phyloP scores from a whole-genome alignment of 495 filamentous ascomycete species.

The Daldinia concentrica region DNA sequence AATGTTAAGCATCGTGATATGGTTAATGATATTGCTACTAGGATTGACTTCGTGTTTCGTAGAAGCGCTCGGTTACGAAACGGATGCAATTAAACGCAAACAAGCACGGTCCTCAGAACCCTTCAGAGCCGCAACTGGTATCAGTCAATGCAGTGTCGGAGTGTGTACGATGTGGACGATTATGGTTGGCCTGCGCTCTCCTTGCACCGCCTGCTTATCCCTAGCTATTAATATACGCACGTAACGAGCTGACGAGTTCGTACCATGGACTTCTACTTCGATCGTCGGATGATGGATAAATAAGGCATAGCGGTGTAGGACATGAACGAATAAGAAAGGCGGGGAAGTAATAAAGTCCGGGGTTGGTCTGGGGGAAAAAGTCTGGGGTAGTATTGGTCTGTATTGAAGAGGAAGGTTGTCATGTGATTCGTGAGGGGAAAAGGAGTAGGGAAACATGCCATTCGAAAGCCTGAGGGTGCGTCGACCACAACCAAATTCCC shows the following conservation, averaged over 20 bases:
- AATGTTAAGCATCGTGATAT: not conserved
- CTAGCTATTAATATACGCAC: conserved; percentile 5
- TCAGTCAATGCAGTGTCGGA: too few species aligned
- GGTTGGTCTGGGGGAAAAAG: conserved; percentile 26
- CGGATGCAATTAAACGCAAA: not conserved
- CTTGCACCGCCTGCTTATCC: conserved; percentile 21
- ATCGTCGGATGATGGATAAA: conserved; percentile 52
- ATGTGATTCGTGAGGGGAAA: conserved; percentile 41
- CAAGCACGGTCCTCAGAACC: not conserved
- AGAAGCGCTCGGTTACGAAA: not conserved
- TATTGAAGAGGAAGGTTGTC: conserved; percentile 42
- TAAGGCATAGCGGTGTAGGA: conserved; percentile 53
- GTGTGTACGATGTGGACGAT: conserved; percentile 2
- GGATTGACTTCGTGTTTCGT: not conserved
- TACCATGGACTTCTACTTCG: conserved; percentile 27
- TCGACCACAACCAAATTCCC: conserved; percentile 8
- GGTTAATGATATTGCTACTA: not conserved
- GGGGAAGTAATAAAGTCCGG: conserved; percentile 37
- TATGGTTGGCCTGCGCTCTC: not conserved
- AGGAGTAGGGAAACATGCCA: conserved; percentile 21
- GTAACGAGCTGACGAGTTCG: conserved; percentile 18
- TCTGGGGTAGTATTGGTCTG: conserved; percentile 39
- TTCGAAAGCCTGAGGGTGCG: conserved; percentile 8
- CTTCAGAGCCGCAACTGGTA: not conserved
- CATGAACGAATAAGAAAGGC: conserved; percentile 52